Evolutionary conservation across 1,284 basidiomycete genomes (phyloP).

Genomic region (Cutaneotrichosporon sp.): DNA sequence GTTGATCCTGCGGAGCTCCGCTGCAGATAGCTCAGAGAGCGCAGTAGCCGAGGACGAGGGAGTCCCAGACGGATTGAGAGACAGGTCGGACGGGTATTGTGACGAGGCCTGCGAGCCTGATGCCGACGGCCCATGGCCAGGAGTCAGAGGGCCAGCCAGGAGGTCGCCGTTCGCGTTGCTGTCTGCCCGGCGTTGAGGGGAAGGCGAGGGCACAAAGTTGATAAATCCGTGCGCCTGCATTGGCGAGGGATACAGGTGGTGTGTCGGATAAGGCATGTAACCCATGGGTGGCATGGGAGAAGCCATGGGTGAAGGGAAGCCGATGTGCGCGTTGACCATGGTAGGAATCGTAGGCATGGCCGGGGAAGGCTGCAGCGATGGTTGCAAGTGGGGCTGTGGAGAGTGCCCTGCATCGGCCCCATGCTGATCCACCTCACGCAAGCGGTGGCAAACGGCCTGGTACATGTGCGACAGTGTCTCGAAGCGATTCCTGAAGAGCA

Average conservation of each 20-base stretch:
- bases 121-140: constrained; percentile 21
- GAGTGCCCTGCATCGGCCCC: constrained; percentile 1
- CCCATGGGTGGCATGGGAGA: constrained; percentile 6
- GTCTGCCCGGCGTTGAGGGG: constrained; percentile 14
- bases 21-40: constrained; percentile 18
- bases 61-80: constrained; percentile 10
- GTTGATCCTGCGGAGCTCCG: constrained; percentile 37
- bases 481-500: constrained; percentile 22
- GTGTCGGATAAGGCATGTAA: constrained; percentile 3
- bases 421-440: constrained; percentile 20
- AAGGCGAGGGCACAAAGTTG: constrained; percentile 14
- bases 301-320: constrained; percentile 6
- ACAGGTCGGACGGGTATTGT: constrained; percentile 22
- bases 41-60: constrained; percentile 11
- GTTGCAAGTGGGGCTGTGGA: background rate
- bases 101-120: constrained; percentile 18
- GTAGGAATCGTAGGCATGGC: background rate
- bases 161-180: constrained; percentile 13
- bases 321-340: constrained; percentile 8
- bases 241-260: constrained; percentile 11
- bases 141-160: constrained; percentile 44
- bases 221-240: constrained; percentile 13
- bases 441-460: constrained; percentile 19
- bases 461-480: constrained; percentile 29
- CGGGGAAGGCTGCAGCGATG: background rate